Evolutionary conservation across 352 stramenopile species (phyloP).

Genomic region (Aphanomyces invadans): DNA sequence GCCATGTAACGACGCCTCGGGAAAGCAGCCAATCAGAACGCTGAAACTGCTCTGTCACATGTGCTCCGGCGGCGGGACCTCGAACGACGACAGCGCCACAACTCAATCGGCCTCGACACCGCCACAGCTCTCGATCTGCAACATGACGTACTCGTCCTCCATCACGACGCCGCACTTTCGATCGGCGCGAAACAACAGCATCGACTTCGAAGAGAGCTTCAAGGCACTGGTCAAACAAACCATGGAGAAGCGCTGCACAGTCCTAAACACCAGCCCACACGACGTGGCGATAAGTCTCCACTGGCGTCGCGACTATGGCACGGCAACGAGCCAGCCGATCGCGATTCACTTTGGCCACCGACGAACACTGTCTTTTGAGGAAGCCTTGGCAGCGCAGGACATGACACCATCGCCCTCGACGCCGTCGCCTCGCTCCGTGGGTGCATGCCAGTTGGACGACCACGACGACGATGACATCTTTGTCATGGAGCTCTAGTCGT

Average conservation of each 20-base stretch:
- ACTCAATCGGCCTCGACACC: neutral
- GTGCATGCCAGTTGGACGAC: neutral
- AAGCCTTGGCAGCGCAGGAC: neutral
- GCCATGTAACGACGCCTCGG: neutral
- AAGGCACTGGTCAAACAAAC: constrained; percentile 4
- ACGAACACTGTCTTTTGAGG: neutral
- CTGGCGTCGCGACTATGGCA: neutral
- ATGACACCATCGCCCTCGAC: neutral
- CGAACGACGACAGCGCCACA: too few relatives aligned
- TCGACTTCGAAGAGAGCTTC: constrained; percentile 12
- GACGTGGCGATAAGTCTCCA: neutral
- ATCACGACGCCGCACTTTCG: neutral
- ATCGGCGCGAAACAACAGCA: neutral
- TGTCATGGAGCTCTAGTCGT: constrained; percentile 6
- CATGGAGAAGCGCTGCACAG: constrained; percentile 1
- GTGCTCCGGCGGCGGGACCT: too few relatives aligned
- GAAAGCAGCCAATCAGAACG: neutral
- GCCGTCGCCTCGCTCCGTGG: too few relatives aligned
- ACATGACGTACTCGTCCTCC: neutral
- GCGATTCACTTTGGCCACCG: constrained; percentile 14
- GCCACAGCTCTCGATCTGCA: neutral
- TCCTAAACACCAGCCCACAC: neutral
- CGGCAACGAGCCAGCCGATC: constrained; percentile 8
- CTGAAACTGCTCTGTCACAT: neutral
- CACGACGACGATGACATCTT: constrained; percentile 7